Evolutionary conservation across 306 rosid species (phyloP), one percentile per base, ranked within the genome.

Genomic region (Prunus davidiana): DNA sequence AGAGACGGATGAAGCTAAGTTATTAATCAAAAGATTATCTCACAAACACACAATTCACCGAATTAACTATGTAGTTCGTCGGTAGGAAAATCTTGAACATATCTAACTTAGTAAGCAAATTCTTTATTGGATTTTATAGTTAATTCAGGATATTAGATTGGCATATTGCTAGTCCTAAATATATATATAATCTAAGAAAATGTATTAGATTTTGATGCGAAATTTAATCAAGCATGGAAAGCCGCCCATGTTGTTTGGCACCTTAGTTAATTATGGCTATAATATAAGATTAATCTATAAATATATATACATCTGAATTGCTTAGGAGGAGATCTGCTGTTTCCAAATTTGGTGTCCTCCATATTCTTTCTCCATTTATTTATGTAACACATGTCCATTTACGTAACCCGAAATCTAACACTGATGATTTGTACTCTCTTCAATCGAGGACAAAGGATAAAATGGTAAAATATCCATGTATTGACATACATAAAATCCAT

Each of bases 161-260:
- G 34, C 34, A 56, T 0, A 24, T 2, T 24, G 1, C 24, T 58
- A 20, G n/a, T 55, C 25, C n/a, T 9, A 55, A n/a, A 19, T 56
- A 56, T 27, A 27, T 8, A 9, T 3, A 56, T 14, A 5, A 24
- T 58, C 64, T 2, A 58, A 24, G 28, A 62, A 62, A 62, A 28
- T 6, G n/a, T 12, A 28, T 62, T 27, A 62, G 43, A 62, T 58
- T 62, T 62, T 0, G 76, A 38, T 55, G 27, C 66, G 3, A 56
- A 8, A 11, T 20, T 16, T 34, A 34, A 34, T 34, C 41, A 41
- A 41, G 43, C 25, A 54, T 38, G 15, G 55, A 41, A 57, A 72
- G 64, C 75, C 34, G 75, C 51, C 75, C 75, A 54, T 34, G 64
- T 54, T 68, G 45, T 49, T 52, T 15, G 51, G 16, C 1, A 10